Evolutionary conservation across 106 monocot species (phyloP), one percentile per base, ranked within the genome.

Genomic region (Amphibolis antarctica): DNA sequence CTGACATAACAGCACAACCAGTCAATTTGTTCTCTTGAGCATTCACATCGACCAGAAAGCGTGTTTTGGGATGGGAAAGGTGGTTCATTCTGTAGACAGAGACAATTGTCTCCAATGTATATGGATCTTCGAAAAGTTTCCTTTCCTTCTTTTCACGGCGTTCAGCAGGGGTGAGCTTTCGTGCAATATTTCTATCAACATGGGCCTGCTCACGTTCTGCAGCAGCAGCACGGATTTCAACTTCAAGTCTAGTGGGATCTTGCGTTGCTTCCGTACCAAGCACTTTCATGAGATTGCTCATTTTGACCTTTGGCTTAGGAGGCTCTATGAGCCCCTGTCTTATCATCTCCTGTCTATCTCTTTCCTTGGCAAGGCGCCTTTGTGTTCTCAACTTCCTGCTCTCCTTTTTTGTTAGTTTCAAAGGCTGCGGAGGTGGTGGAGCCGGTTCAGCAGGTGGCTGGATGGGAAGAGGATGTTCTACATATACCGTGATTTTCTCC

Each of bases 251-350:
- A 4, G 96, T 96, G 0, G 96, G 89, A 61, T 96, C 96, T 57
- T 96, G 96, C 14, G 89, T 89, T 42, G 96, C 96, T 71, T 96
- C 96, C 24, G 89, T 68, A 24, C 80, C 82, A 15, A 96, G 76
- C 10, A 96, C 96, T 70, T 77, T 90, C 96, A 96, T 96, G 46
- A 96, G 80, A 61, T 96, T 96, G 72, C 86, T 90, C 96, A 96
- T 90, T 67, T 96, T 96, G 52, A 96, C 75, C 73, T 96, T 96
- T 2, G 96, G 72, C 72, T 96, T 96, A 0, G 96, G 96, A 46
- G 90, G 96, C 59, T 96, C 96, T 28, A 90, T 60, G 46, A 96
- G 66, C 19, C 96, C 96, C 59, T 96, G 96, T 55, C 89, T 76
- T 42, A 96, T 90, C 96, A 96, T 96, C 53, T 90, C 96, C 73